These are phyloP conservation scores for Cytospora paraplurivora DNA, from an alignment of 2,329 filamentous ascomycete species.

Conservation along the genomic window DNA sequence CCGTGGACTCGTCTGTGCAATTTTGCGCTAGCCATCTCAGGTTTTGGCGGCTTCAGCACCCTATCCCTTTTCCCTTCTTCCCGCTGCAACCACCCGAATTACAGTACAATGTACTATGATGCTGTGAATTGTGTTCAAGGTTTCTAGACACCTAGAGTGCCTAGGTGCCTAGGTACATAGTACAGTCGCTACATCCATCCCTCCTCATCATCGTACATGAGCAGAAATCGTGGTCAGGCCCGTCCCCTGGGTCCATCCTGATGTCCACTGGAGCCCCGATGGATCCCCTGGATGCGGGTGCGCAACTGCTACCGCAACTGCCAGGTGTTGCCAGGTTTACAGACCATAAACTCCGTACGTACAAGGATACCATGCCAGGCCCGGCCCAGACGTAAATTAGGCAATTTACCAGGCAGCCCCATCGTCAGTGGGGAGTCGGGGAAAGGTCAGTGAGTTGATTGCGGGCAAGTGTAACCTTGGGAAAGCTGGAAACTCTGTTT, in stretches of 20 bases:
- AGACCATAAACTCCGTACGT: no score
- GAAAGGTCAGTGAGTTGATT: background rate
- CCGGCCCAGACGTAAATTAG: background rate
- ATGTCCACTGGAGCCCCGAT: background rate
- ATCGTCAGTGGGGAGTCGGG: background rate
- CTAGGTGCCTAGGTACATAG: background rate
- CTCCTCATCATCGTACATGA: background rate
- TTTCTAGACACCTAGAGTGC: background rate
- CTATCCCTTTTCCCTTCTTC: slow-evolving; percentile 2
- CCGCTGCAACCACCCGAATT: slow-evolving; percentile 18
- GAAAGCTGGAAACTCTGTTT: background rate
- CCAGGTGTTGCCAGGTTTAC: no score
- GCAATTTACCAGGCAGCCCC: background rate
- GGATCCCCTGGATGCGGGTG: background rate
- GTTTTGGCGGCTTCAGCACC: background rate
- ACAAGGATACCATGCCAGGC: no score
- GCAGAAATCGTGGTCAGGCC: background rate
- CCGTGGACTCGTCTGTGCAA: background rate
- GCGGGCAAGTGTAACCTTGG: background rate
- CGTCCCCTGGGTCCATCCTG: background rate
- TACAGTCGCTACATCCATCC: background rate
- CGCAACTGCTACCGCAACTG: background rate
- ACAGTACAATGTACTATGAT: slow-evolving; percentile 5
- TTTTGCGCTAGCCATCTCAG: background rate
- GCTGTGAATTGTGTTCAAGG: slow-evolving; percentile 11